Evolutionary conservation across 345 rosid genomes (phyloP), one percentile per base, ranked within the genome.

Genomic region (Ceriops decandra): DNA sequence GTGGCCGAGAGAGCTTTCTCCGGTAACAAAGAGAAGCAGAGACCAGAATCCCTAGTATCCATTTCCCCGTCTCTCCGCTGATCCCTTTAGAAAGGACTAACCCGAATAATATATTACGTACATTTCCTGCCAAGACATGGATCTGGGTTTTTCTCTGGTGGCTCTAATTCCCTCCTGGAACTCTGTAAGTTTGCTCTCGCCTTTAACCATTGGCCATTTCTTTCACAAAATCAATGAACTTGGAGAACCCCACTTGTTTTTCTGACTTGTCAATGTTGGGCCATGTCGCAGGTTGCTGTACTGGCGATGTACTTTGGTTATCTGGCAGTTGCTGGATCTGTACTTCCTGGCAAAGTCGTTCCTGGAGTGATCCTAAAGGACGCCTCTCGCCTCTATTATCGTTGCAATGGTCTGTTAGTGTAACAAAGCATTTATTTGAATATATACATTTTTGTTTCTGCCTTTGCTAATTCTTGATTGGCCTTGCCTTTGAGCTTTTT

Each of bases 301-400:
- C 68, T 89, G 51, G 74, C 57, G n/a, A 31, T 77, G 22, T 92
- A 72, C 85, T 84, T 89, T 73, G 69, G 68, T 66, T 92, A 89
- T 82, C 67, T 92, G 83, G 96, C 85, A 13, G 60, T 83, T 61
- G 84, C 83, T 54, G 96, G 96, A 77, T 81, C 85, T 66, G 52
- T 77, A 17, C 68, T 89, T 36, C 93, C 87, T 27, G 97, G 93
- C 7, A 86, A 85, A 87, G 75, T 83, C 51, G 81, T 90, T 63
- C 84, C 84, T 69, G 95, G 96, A 26, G 90, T 66, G 16, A 54
- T 74, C 20, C 78, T 92, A 52, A 82, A 77, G 21, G 98, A 90
- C 49, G 93, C 90, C 75, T 81, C 93, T 73, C 80, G 89, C 5
- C 88, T 87, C 60, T 73, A 67, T 72, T 90, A 90, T 83, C 83